Base-by-base conservation (phyloP, 2,329 filamentous ascomycete genomes). In the Talaromyces sp. region DNA sequence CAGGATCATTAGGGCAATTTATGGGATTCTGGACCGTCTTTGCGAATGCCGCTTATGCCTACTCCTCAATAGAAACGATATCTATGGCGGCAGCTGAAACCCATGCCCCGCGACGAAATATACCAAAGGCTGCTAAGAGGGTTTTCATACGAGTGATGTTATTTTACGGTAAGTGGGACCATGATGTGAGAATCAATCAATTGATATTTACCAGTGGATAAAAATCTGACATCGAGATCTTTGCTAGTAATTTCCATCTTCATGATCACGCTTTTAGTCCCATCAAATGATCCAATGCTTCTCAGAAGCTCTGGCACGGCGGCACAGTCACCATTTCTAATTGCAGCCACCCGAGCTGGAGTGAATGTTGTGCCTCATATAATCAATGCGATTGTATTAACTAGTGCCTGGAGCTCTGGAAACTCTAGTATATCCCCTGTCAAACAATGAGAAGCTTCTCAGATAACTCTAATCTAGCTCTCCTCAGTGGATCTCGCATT, bases 71-170 rank as follows among this genome's bases (percentile, higher is more conserved):
- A 3, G 77, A 80, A 54, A 66, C 77, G 5, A 64, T 79, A 11
- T 70, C 79, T 4, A 75, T 77, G 13, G 74, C 76, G 3, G 78
- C 74, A 29, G 79, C 79, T 5, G 80, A 82, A 56, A 81, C 80
- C 66, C 65, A 76, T 54, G 73, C 63, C 24, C 81, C 77, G 3
- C 71, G 79, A 32, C 69, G 74, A 29, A 81, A 81, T 50, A 70
- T 83, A 4, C 80, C 80, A 2, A 77, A 70, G 29, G 81, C 81
- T 10, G 79, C 76, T 2, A 76, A 77, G n/a, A 72, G 78, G 10
- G 80, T 80, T 58, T 79, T 83, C 66, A 79, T 73, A 56, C 80
- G 81, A n/a, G 70, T 83, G 14, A 63, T 80, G 14, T 69, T 81
- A 57, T 81, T 83, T 68, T 82, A 82, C 60, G 40, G 52, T 55